A percentile compares a stretch with the other conserved stretches of the same genome.
Evolutionary conservation across 2,329 filamentous ascomycete species (phyloP).

Genomic region (Botrytis aclada): DNA sequence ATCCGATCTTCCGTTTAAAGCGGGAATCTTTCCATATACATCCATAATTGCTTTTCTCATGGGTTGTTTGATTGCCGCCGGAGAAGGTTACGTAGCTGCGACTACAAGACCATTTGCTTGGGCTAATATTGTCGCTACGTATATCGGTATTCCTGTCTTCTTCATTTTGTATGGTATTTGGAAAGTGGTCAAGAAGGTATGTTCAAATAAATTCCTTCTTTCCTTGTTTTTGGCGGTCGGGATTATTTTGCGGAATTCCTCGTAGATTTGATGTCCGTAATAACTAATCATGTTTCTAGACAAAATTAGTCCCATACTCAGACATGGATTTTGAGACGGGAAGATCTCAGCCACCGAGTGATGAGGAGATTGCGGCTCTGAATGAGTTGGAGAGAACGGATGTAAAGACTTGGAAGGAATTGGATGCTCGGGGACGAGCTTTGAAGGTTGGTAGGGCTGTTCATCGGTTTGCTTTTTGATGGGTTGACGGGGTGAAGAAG

Average conservation of each 20-base stretch:
- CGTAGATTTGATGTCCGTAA: not conserved
- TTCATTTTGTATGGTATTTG: slow-evolving; percentile 60
- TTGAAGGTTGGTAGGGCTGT: slow-evolving; percentile 3
- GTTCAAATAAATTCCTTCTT: not conserved
- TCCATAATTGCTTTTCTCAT: slow-evolving; percentile 52
- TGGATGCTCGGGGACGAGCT: not conserved
- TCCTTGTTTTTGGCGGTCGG: not conserved
- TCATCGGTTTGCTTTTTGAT: not conserved
- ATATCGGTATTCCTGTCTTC: slow-evolving; percentile 50
- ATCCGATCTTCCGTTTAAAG: slow-evolving; percentile 54
- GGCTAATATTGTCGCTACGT: slow-evolving; percentile 7
- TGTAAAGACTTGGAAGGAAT: not conserved
- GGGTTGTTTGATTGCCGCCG: slow-evolving; percentile 1
- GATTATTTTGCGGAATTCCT: too few relatives aligned
- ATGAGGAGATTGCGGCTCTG: slow-evolving; percentile 2
- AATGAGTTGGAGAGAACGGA: slow-evolving; percentile 3
- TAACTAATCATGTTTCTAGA: not conserved
- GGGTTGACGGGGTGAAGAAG: too few relatives aligned
- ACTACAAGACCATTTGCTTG: slow-evolving; percentile 13
- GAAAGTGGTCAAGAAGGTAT: slow-evolving; percentile 34
- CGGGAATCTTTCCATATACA: slow-evolving; percentile 54
- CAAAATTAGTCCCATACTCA: slow-evolving; percentile 6
- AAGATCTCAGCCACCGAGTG: slow-evolving; percentile 1
- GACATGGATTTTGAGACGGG: slow-evolving; percentile 4
- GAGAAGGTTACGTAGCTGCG: slow-evolving; percentile 5